Evolutionary conservation across 192 early-diverging fungal genomes (phyloP), one percentile per base, ranked within the genome.

Genomic region (Pilobolus umbonatus): DNA sequence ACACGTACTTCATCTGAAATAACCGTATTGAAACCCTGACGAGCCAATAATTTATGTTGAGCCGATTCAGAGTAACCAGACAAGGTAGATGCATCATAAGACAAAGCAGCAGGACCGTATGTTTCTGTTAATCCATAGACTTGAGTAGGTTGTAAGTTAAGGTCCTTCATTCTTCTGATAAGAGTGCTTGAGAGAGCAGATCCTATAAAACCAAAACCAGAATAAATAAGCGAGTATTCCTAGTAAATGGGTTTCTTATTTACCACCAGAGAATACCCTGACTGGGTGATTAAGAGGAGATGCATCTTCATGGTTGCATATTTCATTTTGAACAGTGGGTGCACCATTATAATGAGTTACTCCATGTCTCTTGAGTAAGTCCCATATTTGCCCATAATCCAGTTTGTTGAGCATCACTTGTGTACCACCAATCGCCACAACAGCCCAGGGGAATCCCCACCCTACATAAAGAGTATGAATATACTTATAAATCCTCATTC

Each of bases 81-180:
- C 31, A 69, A 73, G 9, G 61, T 65, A 1, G 25, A 49, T 5
- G 71, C 73, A 25, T 58, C 60, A 38, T 80, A 77, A 5, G 73
- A 61, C 4, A 71, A 64, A 0, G 62, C 69, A 11, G 69, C 52
- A 0, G 83, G 81, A 7, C 83, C 80, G 53, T 81, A 79, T 0
- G 77, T 80, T 53, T 85, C 83, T 0, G 83, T 85, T 12, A 85
- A 65, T 25, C 83, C 83, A 60, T 85, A 85, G 8, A 85, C 76
- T 32, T 85, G 83, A 26, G 72, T 63, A 9, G 80, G 78, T 48
- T 69, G 60, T 48, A 85, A 62, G 39, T 75, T 74, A n/a, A 85
- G 48, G 2, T 69, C 60, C 34, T 69, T 71, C 72, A 85, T 69
- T 7, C 60, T 28, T 25, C 49, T 71, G 36, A 85, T 69, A 34